A percentile compares a stretch with the other conserved stretches of the same genome.
These are phyloP conservation scores for Lachnellula suecica DNA, from an alignment of 2,329 filamentous ascomycete species.

Conservation along the genomic window DNA sequence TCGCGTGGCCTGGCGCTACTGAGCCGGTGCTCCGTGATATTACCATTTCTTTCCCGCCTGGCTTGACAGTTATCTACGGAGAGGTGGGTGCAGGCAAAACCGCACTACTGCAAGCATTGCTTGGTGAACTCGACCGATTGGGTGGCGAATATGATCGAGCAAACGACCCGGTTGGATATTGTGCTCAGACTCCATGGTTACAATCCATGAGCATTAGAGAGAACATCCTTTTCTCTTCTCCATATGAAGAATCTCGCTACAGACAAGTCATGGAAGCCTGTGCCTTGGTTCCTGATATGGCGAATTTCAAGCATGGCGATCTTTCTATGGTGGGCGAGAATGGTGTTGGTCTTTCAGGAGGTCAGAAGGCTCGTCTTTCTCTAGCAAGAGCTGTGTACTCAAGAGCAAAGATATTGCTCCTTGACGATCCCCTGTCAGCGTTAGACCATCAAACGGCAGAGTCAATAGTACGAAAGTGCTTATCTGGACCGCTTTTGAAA, in stretches of 20 bases:
- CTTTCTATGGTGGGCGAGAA: slow-evolving; percentile 61
- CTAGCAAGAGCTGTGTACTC: slow-evolving; percentile 62
- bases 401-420: slow-evolving; percentile 49
- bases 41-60: slow-evolving; percentile 51
- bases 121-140: slow-evolving; percentile 32
- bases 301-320: slow-evolving; percentile 63
- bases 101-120: slow-evolving; percentile 33
- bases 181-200: slow-evolving; percentile 65
- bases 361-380: slow-evolving; percentile 59
- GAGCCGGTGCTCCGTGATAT: slow-evolving; percentile 54
- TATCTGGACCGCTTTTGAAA: slow-evolving; percentile 53
- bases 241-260: slow-evolving; percentile 69
- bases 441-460: slow-evolving; percentile 66
- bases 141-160: slow-evolving; percentile 43
- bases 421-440: slow-evolving; percentile 60
- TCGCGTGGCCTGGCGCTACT: slow-evolving; percentile 73
- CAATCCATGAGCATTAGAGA: slow-evolving; percentile 70
- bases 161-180: slow-evolving; percentile 60
- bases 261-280: slow-evolving; percentile 67
- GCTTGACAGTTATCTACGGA: slow-evolving; percentile 61
- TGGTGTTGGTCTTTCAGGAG: slow-evolving; percentile 59
- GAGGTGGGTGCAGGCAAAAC: slow-evolving; percentile 65
- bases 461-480: slow-evolving; percentile 54
- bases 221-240: slow-evolving; percentile 64
- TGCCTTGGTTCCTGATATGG: slow-evolving; percentile 59